A percentile compares a stretch with the other conserved stretches of the same genome.
Evolutionary conservation across 129 eudicot species (phyloP).

Genomic region (Apium graveolens): DNA sequence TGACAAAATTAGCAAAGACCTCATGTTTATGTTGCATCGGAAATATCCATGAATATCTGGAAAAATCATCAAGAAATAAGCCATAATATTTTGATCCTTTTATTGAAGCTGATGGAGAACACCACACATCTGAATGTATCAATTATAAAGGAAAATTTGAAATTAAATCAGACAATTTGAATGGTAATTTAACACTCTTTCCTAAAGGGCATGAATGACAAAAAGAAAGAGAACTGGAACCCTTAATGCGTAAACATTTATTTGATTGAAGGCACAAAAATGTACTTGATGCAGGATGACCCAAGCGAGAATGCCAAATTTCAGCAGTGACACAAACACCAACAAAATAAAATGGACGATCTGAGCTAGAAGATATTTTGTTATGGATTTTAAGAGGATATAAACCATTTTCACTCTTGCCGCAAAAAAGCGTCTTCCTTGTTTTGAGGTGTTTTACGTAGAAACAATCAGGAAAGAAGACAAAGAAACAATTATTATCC

Average conservation of each 20-base stretch:
- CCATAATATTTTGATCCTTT: conserved; percentile 1
- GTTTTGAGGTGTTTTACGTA: not conserved
- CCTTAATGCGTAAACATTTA: not conserved
- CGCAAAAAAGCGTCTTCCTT: not conserved
- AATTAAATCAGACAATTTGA: not conserved
- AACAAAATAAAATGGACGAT: not conserved
- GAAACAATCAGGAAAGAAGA: not conserved
- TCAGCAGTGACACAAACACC: not conserved
- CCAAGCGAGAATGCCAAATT: not conserved
- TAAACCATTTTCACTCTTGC: not conserved
- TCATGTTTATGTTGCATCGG: conserved; percentile 1
- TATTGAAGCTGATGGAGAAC: not conserved
- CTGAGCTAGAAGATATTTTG: not conserved
- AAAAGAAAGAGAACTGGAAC: not conserved
- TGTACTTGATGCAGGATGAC: not conserved
- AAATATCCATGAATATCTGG: not conserved
- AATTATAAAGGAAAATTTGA: not conserved
- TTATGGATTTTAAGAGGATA: not conserved
- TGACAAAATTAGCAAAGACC: not conserved
- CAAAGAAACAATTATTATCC: not conserved
- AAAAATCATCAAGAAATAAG: not conserved
- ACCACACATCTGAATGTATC: not conserved
- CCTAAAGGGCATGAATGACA: not conserved
- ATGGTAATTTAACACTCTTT: not conserved
- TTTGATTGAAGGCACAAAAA: not conserved